Evolutionary conservation across 768 basidiomycete species (phyloP), one percentile per base, ranked within the genome.

Genomic region (Daedalea quercina): DNA sequence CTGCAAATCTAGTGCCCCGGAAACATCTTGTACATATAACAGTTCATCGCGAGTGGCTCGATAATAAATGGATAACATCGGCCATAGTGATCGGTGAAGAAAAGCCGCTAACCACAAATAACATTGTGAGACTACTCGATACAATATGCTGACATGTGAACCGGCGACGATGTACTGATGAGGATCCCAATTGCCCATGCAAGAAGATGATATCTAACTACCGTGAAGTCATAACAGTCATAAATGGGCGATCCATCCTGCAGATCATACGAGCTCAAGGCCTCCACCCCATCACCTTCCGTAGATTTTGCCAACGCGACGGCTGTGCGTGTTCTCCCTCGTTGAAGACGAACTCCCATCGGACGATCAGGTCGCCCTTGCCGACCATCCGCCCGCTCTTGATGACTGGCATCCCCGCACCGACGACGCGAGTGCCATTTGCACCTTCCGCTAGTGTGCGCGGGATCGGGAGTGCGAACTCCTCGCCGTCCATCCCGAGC

Each of bases 401-500:
- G 52, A 78, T 68, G 43, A 82, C 70, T 37, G 83, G 83, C 85
- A 87, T 87, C n/a, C 85, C 85, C 50, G 78, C 81, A 40, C 80
- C 82, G 60, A 71, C 71, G 50, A 84, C 68, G 37, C 74, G 69
- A 54, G 76, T 73, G 15, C 81, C 82, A 48, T 72, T 75, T 50
- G 78, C 67, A 3, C 67, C 69, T 59, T 73, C 73, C 57, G 78
- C 76, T 57, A 76, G 71, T 40, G 77, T 73, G 56, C 76, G 76
- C 52, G 84, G 80, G 51, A 86, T 74, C 33, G 68, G 64, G 41
- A 85, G 67, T 3, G 66, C 63, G 37, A 82, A 69, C 37, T 76
- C 70, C 56, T 79, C 69, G n/a, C 81, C 80, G 53, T 84, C 80
- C 54, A 88, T 69, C 1, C 82, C 82, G 37, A 69, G 66, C 51